A percentile compares a stretch with the other conserved stretches of the same genome.
phyloP scores from a whole-genome alignment of 1,139 yeast species.

The Yamadazyma mexicana region DNA sequence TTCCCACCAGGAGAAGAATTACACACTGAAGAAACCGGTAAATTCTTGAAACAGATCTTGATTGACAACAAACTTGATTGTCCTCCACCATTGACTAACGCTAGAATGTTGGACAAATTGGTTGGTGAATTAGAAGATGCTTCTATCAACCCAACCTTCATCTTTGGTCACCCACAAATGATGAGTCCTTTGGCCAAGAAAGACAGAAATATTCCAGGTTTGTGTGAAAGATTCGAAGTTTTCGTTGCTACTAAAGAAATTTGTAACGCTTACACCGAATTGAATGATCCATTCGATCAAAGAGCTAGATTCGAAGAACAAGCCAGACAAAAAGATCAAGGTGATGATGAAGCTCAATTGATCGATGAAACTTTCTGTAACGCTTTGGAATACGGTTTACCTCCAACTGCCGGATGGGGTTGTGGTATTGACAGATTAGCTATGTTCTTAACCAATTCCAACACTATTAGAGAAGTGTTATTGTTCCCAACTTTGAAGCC shows the following conservation, averaged over 20 bases:
- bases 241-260: conserved; percentile 98
- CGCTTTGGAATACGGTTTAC: conserved; percentile 96
- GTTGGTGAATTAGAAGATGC: conserved; percentile 94
- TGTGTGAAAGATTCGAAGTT: conserved; percentile 98
- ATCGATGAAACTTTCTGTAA: conserved; percentile 96
- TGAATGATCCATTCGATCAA: conserved; percentile 98
- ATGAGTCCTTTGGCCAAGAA: conserved; percentile 99
- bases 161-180: conserved; percentile 99
- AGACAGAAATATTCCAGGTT: conserved; percentile 87
- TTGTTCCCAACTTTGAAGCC: conserved; percentile 99
- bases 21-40: conserved; percentile 92
- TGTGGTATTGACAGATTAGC: conserved; percentile 98
- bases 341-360: conserved; percentile 98
- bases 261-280: conserved; percentile 97
- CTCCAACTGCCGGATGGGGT: conserved; percentile 99
- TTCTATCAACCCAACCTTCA: conserved; percentile 95
- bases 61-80: conserved; percentile 84
- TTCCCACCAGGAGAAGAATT: conserved; percentile 96
- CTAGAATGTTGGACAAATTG: conserved; percentile 97
- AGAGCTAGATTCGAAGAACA: conserved; percentile 97
- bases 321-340: conserved; percentile 97
- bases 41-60: conserved; percentile 79
- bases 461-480: conserved; percentile 96
- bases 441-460: conserved; percentile 95
- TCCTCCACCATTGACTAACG: conserved; percentile 95